phyloP scores from a whole-genome alignment of 2,329 filamentous ascomycete genomes.

The Colletotrichum eremochloae region DNA sequence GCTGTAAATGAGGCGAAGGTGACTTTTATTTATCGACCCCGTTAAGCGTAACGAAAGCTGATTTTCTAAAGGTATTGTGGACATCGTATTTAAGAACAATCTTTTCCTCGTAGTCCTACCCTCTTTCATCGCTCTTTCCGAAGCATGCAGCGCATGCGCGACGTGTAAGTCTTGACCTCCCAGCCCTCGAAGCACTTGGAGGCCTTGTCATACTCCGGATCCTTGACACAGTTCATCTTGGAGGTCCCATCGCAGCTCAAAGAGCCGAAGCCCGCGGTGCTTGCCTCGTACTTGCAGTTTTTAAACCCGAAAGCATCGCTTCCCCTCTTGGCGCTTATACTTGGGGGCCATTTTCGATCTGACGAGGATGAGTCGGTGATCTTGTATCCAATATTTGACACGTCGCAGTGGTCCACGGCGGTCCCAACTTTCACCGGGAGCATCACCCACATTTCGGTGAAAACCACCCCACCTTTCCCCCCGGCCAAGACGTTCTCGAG shows the following conservation, averaged over 20 bases:
- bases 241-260: neutral
- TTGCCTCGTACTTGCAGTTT: neutral
- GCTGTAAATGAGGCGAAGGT: neutral
- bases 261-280: neutral
- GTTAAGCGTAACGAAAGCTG: neutral
- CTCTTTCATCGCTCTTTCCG: neutral
- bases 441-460: neutral
- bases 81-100: no score
- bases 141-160: slow-evolving; percentile 1
- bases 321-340: neutral
- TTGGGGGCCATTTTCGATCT: neutral
- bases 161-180: neutral
- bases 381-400: neutral
- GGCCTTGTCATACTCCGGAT: neutral
- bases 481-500: neutral
- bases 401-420: neutral
- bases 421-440: neutral
- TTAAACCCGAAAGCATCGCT: neutral
- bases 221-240: neutral
- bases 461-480: neutral
- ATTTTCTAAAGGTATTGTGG: neutral
- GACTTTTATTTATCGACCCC: neutral
- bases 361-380: neutral
- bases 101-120: no score
- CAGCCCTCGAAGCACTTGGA: neutral